A percentile compares a stretch with the other conserved stretches of the same genome.
phyloP scores from a whole-genome alignment of 2,329 filamentous ascomycete species.

The Sporothrix globosa region DNA sequence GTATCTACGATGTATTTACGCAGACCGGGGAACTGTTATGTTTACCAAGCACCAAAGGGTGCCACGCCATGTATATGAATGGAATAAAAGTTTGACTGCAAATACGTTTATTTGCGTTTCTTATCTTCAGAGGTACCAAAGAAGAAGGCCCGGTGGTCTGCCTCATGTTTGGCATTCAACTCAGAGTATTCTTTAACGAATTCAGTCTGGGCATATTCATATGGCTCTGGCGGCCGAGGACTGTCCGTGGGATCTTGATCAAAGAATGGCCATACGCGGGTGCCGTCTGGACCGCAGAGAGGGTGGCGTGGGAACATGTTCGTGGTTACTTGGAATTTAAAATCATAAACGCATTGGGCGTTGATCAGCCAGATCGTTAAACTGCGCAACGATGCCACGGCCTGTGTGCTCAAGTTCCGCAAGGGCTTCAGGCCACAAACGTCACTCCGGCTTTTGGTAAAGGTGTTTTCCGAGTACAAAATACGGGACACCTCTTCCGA shows the following conservation, averaged over 20 bases:
- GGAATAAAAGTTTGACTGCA: background rate
- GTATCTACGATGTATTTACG: background rate
- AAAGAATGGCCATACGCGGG: background rate
- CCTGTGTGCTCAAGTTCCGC: background rate
- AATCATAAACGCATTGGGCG: background rate
- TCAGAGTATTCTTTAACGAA: no score
- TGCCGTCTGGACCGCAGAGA: background rate
- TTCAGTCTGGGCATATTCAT: no score
- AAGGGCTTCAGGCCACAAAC: constrained; percentile 9
- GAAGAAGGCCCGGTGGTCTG: no score
- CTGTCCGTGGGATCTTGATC: no score
- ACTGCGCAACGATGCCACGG: background rate
- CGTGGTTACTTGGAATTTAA: background rate
- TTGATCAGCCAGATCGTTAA: constrained; percentile 13
- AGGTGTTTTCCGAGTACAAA: constrained; percentile 23
- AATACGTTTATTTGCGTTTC: no score
- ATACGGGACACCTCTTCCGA: constrained; percentile 13
- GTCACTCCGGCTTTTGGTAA: constrained; percentile 22
- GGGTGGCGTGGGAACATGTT: constrained; percentile 6
- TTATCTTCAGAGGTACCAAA: no score
- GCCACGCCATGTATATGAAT: constrained; percentile 7
- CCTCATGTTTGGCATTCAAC: no score
- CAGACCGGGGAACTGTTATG: background rate
- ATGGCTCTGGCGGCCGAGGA: no score
- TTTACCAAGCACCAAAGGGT: background rate